Conservation (phyloP, 768 basidiomycete genomes). For the Russula brevipes region DNA sequence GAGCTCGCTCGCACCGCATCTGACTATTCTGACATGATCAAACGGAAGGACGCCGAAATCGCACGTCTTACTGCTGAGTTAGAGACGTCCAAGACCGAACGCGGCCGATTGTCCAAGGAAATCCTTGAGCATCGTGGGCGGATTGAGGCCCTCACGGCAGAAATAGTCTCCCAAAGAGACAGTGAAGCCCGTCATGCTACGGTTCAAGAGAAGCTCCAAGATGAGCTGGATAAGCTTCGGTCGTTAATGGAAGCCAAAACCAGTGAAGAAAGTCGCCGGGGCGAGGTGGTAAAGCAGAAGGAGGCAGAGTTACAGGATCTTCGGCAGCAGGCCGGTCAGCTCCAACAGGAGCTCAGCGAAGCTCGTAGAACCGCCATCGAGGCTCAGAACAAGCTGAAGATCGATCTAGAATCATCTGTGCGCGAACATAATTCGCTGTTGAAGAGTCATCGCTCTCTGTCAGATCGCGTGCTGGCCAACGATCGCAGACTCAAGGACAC, state of each 20-base stretch:
- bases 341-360: slow-evolving; percentile 65
- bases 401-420: slow-evolving; percentile 62
- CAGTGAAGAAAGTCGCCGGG: slow-evolving; percentile 77
- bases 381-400: slow-evolving; percentile 64
- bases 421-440: slow-evolving; percentile 58
- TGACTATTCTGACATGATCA: slow-evolving; percentile 70
- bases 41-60: slow-evolving; percentile 74
- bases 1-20: slow-evolving; percentile 72
- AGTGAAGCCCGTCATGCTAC: slow-evolving; percentile 45
- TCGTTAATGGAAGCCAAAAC: slow-evolving; percentile 79
- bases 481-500: slow-evolving; percentile 47
- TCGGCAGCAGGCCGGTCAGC: slow-evolving; percentile 52
- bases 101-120: slow-evolving; percentile 50
- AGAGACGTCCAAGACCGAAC: slow-evolving; percentile 49
- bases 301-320: slow-evolving; percentile 78
- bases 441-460: slow-evolving; percentile 58
- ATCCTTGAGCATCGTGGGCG: slow-evolving; percentile 65
- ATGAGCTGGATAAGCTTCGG: slow-evolving; percentile 83
- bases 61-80: slow-evolving; percentile 49
- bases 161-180: slow-evolving; percentile 55
- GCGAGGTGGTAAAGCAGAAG: slow-evolving; percentile 81
- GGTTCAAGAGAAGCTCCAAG: slow-evolving; percentile 59
- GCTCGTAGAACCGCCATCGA: slow-evolving; percentile 58
- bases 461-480: slow-evolving; percentile 51
- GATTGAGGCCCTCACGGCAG: slow-evolving; percentile 57